Conservation (phyloP, 805 yeast genomes). For the Suhomyces sp. region DNA sequence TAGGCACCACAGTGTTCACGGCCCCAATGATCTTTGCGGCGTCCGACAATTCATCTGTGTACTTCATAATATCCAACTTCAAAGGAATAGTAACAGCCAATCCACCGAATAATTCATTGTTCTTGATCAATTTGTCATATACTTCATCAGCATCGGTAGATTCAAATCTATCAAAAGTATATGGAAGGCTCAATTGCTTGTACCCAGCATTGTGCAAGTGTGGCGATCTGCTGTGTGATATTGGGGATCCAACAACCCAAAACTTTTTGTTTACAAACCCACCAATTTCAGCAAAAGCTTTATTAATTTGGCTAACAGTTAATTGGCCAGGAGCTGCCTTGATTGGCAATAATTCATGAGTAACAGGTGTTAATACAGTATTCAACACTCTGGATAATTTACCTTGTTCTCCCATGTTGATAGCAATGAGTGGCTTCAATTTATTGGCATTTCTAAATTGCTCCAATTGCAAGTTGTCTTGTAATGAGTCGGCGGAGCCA, state of each 20-base stretch:
- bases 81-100: conserved; percentile 93
- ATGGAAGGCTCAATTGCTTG: conserved; percentile 72
- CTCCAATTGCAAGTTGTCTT: conserved; percentile 73
- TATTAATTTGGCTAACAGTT: conserved; percentile 63
- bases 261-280: conserved; percentile 57
- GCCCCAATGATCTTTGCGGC: conserved; percentile 89
- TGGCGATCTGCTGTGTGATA: conserved; percentile 88
- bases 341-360: conserved; percentile 64
- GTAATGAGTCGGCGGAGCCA: conserved; percentile 63
- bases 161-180: conserved; percentile 65
- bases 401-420: conserved; percentile 77
- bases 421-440: conserved; percentile 69
- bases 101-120: conserved; percentile 73
- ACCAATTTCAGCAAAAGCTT: conserved; percentile 58
- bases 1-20: conserved; percentile 78
- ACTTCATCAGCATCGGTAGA: conserved; percentile 63
- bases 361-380: conserved; percentile 76
- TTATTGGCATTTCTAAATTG: conserved; percentile 59
- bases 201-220: conserved; percentile 80
- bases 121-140: conserved; percentile 46
- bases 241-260: conserved; percentile 78
- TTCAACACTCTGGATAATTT: conserved; percentile 79
- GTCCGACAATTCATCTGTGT: conserved; percentile 63
- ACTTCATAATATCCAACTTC: conserved; percentile 74
- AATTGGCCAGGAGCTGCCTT: conserved; percentile 83